Base-by-base conservation (phyloP, 257 asterid genomes). In the Solanum neorickii region DNA sequence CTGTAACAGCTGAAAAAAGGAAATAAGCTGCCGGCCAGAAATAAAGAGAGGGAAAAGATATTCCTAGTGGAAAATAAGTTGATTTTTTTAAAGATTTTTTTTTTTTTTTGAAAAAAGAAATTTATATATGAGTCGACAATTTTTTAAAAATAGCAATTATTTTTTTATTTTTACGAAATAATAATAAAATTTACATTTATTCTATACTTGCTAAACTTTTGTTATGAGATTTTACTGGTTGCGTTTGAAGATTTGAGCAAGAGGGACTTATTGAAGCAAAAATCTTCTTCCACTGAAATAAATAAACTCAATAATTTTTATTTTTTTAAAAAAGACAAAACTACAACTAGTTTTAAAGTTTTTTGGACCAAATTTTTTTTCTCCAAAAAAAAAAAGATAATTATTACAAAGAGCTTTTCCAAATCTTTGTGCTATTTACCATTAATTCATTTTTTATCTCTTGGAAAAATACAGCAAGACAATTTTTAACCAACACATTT, bases 121-220 rank as follows among this genome's bases (percentile, higher is more conserved):
- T n/a, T 70, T 56, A 0, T 56, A 56, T 18, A 18, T 56, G 62
- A 18, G 62, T 0, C 5, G 1, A 56, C n/a, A 0, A 52, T 7
- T 2, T 52, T 18, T 18, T 7, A 0, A 52, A 18, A 7, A 2
- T 52, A 52, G 0, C 3, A 52, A 0, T 18, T 0, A 0, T 52
- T 3, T 52, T 52, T 56, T 0, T 18, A 52, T 16, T 1, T 52
- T 0, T 52, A 52, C 11, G 11, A 56, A 2, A 0, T 56, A 56
- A 18, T 56, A 0, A 56, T 52, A 52, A 18, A 52, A 52, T 52
- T 0, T 52, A 0, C 11, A 3, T 6, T 16, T 52, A 52, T 0
- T 52, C 11, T 52, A 7, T 56, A 0, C 0, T 56, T 18, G 1
- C 11, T 56, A 0, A 56, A 56, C 20, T 0, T 56, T 56, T 18